phyloP scores from a whole-genome alignment of 805 yeast species.

The Barnettozyma vustinii region DNA sequence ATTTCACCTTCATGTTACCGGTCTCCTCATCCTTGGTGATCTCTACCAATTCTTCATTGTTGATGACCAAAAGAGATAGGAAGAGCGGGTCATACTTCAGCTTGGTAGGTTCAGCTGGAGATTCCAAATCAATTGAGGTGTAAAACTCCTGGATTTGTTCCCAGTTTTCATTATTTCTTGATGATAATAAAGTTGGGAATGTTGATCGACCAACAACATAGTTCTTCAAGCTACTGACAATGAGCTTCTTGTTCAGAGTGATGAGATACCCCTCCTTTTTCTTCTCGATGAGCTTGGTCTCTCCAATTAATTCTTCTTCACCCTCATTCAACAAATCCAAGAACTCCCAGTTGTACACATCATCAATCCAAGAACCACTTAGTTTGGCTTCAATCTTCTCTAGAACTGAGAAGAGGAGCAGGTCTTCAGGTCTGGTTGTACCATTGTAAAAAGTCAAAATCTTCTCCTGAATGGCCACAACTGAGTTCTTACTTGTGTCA shows the following conservation, averaged over 20 bases:
- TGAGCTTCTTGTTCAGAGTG: conserved; percentile 42
- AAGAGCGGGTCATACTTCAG: conserved; percentile 66
- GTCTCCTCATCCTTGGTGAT: conserved; percentile 27
- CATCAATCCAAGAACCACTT: conserved; percentile 58
- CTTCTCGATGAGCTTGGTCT: conserved; percentile 40
- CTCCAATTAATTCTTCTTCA: conserved; percentile 44
- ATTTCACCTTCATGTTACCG: conserved; percentile 23
- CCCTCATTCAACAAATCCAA: conserved; percentile 31
- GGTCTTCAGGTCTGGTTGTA: conserved; percentile 53
- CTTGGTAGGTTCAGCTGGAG: conserved; percentile 20
- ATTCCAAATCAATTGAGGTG: conserved; percentile 14
- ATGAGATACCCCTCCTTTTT: conserved; percentile 45
- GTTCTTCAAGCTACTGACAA: conserved; percentile 42
- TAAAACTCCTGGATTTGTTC: conserved; percentile 27
- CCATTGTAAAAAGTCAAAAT: conserved; percentile 59
- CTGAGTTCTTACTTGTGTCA: conserved; percentile 43
- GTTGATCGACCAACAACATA: conserved; percentile 27
- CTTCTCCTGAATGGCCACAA: conserved; percentile 39
- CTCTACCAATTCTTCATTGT: conserved; percentile 57
- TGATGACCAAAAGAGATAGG: conserved; percentile 52
- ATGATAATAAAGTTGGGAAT: conserved; percentile 23
- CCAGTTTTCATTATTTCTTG: conserved; percentile 22
- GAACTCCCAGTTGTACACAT: conserved; percentile 64
- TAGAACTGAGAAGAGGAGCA: conserved; percentile 52
- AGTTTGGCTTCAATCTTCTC: conserved; percentile 49